phyloP scores from a whole-genome alignment of 2,329 filamentous ascomycete genomes.

The Fusarium sp. region DNA sequence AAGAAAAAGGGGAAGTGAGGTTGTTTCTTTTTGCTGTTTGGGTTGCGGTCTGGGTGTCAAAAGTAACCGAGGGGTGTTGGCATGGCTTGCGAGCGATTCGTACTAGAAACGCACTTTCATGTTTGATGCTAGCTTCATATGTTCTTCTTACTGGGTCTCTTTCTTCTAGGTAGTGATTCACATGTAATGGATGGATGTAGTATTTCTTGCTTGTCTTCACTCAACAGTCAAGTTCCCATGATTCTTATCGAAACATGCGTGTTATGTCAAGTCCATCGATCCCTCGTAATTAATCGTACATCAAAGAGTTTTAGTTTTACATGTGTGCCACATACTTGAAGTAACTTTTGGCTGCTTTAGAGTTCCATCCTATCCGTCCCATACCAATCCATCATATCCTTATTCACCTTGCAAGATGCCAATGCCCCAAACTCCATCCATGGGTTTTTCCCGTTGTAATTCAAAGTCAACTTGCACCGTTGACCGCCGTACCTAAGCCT shows the following conservation, averaged over 20 bases:
- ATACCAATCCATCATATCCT: background rate
- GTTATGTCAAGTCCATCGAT: background rate
- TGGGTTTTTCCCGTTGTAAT: background rate
- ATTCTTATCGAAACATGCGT: background rate
- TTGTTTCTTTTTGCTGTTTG: slow-evolving; percentile 16
- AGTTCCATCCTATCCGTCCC: slow-evolving; percentile 5
- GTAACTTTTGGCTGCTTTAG: slow-evolving; percentile 1
- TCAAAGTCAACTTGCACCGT: background rate
- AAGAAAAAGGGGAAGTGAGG: slow-evolving; percentile 49
- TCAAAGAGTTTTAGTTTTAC: slow-evolving; percentile 16
- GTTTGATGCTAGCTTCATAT: slow-evolving; percentile 25
- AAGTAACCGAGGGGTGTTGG: slow-evolving; percentile 28
- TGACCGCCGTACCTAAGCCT: slow-evolving; percentile 32
- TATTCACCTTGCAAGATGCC: slow-evolving; percentile 4
- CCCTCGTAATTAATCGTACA: slow-evolving; percentile 16
- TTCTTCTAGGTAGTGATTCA: background rate
- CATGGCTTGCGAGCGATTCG: slow-evolving; percentile 39
- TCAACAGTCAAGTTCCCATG: background rate
- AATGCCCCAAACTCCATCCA: slow-evolving; percentile 30
- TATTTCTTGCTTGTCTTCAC: background rate
- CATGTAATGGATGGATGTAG: background rate
- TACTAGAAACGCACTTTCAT: slow-evolving; percentile 37
- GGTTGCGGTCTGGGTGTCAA: slow-evolving; percentile 5
- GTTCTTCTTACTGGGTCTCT: background rate
- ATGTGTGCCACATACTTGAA: background rate